Evolutionary conservation across 306 rosid genomes (phyloP), one percentile per base, ranked within the genome.

Genomic region (Mimosa bimucronata): DNA sequence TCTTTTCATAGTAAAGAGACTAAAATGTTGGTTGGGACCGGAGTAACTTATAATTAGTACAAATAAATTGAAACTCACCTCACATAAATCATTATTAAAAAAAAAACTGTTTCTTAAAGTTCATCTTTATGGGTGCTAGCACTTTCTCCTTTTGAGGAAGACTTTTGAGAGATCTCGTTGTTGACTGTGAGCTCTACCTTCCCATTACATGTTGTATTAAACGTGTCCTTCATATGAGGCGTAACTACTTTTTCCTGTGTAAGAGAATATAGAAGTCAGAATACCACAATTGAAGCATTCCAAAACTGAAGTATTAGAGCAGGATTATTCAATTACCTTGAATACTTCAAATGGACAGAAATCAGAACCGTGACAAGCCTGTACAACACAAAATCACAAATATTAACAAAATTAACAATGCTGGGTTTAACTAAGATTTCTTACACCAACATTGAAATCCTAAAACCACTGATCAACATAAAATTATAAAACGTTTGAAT

Each of bases 331-430:
- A 25, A 71, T 70, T 87, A 95, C 98, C 98, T 91, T 95, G 77
- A 95, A 95, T 57, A 77, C 78, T 82, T 91, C 86, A 76, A 88
- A 89, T 26, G 94, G 84, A 66, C 98, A 95, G 86, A 95, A 79
- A 86, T 91, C 91, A 31, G 86, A 91, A 57, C 91, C 92, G 52
- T 76, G 83, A 81, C 98, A 92, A 74, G 94, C 98, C 98, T 95
- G 85, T 28, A 48, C 14, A 48, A 18, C 38, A 21, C 21, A 81
- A 79, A 45, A 38, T 79, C 2, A 41, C 3, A 69, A 42, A 41
- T 42, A 13, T 4, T 21, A 42, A 12, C n/a, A 38, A 37, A 67
- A 40, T 38, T 38, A 67, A n/a, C 52, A 21, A 21, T 67, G 44
- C 46, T 40, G 6, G 16, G 6, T 30, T 25, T 40, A 75, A 69